Base-by-base conservation (phyloP, 1,284 basidiomycete genomes). In the Cerioporus squamosus region DNA sequence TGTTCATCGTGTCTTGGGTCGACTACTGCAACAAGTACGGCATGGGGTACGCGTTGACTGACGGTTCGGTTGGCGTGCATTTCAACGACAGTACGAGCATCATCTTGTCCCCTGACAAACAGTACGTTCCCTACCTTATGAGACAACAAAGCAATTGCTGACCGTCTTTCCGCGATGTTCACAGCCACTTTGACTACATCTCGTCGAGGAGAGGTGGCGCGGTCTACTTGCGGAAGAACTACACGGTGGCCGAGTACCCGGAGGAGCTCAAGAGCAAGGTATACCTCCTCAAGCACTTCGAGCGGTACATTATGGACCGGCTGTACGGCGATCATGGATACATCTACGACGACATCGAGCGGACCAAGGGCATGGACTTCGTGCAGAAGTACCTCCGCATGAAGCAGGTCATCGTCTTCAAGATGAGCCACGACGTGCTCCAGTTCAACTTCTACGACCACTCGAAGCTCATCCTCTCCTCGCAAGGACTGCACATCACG, bases 381-480 rank as follows among this genome's bases (percentile, higher is more conserved):
- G 91, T 98, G 43, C 91, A 95, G 75, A 94, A 94, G 76, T 98
- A 97, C 77, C 84, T 98, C 65, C 83, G 97, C 60, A 96, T 96
- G 90, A 96, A 96, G 77, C 90, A 96, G 68, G 94, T 97, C 48
- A 97, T 98, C 63, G 89, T 98, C 33, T 99, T 99, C 83, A 91
- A 95, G 77, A 78, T 99, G 72, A 95, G 92, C 73, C 95, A 97
- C 72, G 95, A 95, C 66, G 87, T 93, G 45, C 77, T 98, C 9
- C 71, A 97, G 93, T 97, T 98, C 84, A 99, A 98, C 81, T 98
- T 98, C 74, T 94, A 94, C 76, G 97, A 99, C 77, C 97, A 99
- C 78, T 92, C 93, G 40, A 99, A 99, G 75, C 77, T 98, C 57
- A 89, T 99, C 60, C 79, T 98, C 53, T 94, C 94, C 7, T 84